Base-by-base conservation (phyloP, 2,329 filamentous ascomycete species). In the Hortaea werneckii region DNA sequence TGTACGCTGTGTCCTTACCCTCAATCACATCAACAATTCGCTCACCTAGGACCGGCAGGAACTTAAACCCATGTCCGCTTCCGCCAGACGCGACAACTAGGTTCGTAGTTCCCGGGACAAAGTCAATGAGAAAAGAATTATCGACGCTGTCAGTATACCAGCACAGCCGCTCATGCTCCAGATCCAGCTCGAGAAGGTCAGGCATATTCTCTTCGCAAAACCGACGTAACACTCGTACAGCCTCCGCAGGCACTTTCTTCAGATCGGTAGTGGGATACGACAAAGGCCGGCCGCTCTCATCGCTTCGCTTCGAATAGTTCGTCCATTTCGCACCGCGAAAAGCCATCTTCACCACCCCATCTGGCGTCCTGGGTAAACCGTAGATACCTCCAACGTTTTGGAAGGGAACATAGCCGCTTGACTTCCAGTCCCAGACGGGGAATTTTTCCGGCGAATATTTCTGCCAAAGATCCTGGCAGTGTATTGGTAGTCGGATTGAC, bases 321-420 rank as follows among this genome's bases (percentile, higher is more conserved):
- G 57, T 58, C 52, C 54, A 59, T 29, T 59, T 59, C 1, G 51
- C 53, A 1, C 57, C 57, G 47, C 78, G 75, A 51, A 78, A 74
- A 3, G 54, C 57, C 20, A 53, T 47, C 42, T 55, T 54, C 34
- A 54, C 37, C 11, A 54, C 39, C 11, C 52, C 52, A 42, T 53
- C 50, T 40, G 54, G 46, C 20, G 54, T 50, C 13, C 50, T 52
- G 7, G 54, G 54, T 35, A 54, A 54, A 29, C 54, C 29, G 38
- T 54, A 53, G 10, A 50, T 50, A 34, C 52, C 50, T 45, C 56
- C 56, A 29, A 55, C 46, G 40, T 57, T 50, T 35, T 43, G 6
- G 27, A n/a, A 37, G 10, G 35, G 40, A 6, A 37, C 26, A 30
- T 48, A 48, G 13, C 12, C 29, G 13, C 26, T 29, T 43, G 47